Conservation (phyloP, 352 stramenopile genomes). For the Phytophthora megakarya region DNA sequence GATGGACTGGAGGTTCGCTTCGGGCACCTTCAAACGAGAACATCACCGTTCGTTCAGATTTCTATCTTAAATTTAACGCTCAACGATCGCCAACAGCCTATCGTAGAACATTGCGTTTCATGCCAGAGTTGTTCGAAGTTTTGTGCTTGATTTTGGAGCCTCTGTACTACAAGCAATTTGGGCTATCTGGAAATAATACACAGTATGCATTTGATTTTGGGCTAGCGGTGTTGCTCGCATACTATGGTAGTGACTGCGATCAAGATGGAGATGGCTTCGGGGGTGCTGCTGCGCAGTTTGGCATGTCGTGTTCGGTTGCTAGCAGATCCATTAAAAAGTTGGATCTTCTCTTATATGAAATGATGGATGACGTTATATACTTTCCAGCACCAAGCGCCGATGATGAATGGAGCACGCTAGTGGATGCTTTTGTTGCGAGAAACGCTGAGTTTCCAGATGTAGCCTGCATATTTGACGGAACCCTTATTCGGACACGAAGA, state of each 20-base stretch:
- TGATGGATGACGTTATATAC: conserved; percentile 11
- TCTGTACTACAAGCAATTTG: neutral
- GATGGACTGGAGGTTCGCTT: neutral
- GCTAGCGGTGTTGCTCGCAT: neutral
- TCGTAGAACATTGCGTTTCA: neutral
- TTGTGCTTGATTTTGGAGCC: neutral
- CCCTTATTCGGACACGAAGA: neutral
- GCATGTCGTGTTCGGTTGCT: neutral
- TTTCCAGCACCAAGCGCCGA: neutral
- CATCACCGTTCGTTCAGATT: neutral
- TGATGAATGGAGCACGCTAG: neutral
- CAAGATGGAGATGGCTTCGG: neutral
- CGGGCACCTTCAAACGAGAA: neutral
- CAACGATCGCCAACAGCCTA: neutral
- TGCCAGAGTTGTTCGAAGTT: neutral
- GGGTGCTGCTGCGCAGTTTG: neutral
- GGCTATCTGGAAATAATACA: neutral
- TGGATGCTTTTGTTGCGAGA: conserved; percentile 7
- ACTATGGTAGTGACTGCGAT: neutral
- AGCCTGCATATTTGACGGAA: conserved; percentile 10
- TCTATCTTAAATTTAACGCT: neutral
- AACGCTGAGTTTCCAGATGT: conserved; percentile 3
- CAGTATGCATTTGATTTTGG: neutral
- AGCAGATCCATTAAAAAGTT: conserved; percentile 2
- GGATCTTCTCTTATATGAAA: conserved; percentile 7